Conservation (phyloP, 2,329 filamentous ascomycete genomes). For the Didymella exigua region DNA sequence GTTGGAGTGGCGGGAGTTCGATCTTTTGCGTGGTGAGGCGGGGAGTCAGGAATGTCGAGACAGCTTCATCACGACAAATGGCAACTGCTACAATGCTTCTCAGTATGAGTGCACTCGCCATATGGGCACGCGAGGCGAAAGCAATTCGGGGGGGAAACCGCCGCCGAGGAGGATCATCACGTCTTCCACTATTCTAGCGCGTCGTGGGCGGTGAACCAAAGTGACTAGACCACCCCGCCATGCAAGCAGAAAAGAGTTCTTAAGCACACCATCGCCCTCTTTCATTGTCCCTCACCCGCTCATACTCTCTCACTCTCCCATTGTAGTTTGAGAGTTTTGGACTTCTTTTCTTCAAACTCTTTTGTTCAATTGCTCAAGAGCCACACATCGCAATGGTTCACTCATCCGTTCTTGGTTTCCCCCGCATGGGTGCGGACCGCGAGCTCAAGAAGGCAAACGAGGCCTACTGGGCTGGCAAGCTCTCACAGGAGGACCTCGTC, state of each 20-base stretch:
- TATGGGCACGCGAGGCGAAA: neutral
- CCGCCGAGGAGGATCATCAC: constrained; percentile 8
- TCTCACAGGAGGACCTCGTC: constrained; percentile 88
- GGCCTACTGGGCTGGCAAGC: constrained; percentile 95
- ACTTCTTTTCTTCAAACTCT: constrained; percentile 10
- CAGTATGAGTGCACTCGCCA: constrained; percentile 1
- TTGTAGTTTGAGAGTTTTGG: constrained; percentile 13
- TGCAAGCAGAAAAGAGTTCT: constrained; percentile 37
- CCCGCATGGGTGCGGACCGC: constrained; percentile 96
- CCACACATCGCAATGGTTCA: constrained; percentile 53
- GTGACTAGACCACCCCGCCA: constrained; percentile 27
- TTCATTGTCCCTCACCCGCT: constrained; percentile 15
- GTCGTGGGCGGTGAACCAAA: constrained; percentile 14
- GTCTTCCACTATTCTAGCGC: constrained; percentile 11
- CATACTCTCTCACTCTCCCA: constrained; percentile 21
- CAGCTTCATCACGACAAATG: neutral
- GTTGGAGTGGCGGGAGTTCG: constrained; percentile 11
- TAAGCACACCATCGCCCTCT: constrained; percentile 46
- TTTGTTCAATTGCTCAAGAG: constrained; percentile 18
- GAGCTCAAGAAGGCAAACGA: constrained; percentile 99
- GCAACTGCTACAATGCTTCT: neutral
- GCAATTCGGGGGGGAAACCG: neutral
- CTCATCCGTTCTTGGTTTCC: constrained; percentile 90
- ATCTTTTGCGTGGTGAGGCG: neutral
- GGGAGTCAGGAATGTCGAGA: neutral